Evolutionary conservation across 495 filamentous ascomycete genomes (phyloP), one percentile per base, ranked within the genome.

Genomic region (Amphirosellinia nigrospora): DNA sequence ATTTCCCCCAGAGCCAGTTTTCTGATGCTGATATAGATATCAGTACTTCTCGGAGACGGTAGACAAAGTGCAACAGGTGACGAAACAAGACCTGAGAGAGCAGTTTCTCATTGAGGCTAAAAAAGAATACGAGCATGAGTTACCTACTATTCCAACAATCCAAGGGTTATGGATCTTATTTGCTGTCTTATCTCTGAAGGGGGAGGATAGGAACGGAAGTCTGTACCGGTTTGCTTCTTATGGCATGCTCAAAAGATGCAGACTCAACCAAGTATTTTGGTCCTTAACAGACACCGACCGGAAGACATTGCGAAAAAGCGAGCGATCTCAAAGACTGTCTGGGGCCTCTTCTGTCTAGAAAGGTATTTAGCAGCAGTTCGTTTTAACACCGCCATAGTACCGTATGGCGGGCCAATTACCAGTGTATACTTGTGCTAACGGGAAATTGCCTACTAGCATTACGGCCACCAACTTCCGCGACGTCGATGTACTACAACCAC

Each of bases 211-310:
- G 5, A 70, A 61, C 19, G 70, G 72, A 21, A 32, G 19, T 50
- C 36, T 76, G 43, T 76, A 71, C 45, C 74, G 68, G 0, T 74
- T 69, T 56, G 64, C 70, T 30, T 64, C 72, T 1, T 74, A 50
- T 45, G 62, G 73, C 7, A 71, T 74, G 74, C 72, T 76, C 8
- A 55, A 65, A 8, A 61, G 64, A 53, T 39, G 68, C 30, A 69
- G 68, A 43, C 32, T 69, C 8, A 43, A 66, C n/a, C 34, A 46
- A 15, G 21, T 38, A 1, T 62, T 72, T 41, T 16, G 26, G 21
- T 48, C 28, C 11, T 70, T 76, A 19, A 60, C 43, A 1, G 52
- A 60, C 38, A 32, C 64, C 13, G 21, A 64, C 15, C 64, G 8
- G 39, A 68, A 0, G 53, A 71, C 38, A 64, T 62, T 26, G 19